Percentiles rank a stretch among this genome's conserved stretches.
Evolutionary conservation across 345 rosid genomes (phyloP).

Genomic region (Orychophragmus violaceus): DNA sequence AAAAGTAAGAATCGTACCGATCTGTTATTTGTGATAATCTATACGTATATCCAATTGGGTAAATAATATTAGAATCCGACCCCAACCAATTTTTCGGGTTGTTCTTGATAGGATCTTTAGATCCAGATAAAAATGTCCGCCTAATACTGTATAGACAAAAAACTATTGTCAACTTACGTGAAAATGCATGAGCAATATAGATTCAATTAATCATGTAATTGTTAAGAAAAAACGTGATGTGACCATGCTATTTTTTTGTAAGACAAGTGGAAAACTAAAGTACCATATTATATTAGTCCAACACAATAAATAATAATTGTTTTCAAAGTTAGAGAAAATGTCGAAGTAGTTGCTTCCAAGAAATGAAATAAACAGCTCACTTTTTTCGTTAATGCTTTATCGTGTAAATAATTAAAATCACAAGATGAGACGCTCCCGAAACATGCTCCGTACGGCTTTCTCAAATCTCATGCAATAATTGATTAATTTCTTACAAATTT

Average conservation of each 20-base stretch:
- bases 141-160: not conserved
- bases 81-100: no score
- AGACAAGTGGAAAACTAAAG: not conserved
- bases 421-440: conserved; percentile 18
- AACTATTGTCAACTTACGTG: not conserved
- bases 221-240: not conserved
- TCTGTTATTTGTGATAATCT: no score
- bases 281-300: not conserved
- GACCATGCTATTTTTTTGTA: not conserved
- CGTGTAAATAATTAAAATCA: conserved; percentile 17
- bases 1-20: no score
- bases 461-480: conserved; percentile 22
- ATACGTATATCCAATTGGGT: no score
- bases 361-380: conserved; percentile 23
- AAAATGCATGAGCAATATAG: conserved; percentile 4
- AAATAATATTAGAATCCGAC: no score
- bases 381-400: conserved; percentile 13
- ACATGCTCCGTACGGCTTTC: conserved; percentile 32
- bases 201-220: not conserved
- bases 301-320: not conserved
- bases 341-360: conserved; percentile 30
- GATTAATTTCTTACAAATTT: not conserved
- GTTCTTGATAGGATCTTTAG: no score
- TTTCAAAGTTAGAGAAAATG: conserved; percentile 11
- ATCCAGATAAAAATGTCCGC: not conserved